Conservation (phyloP, 192 early-diverging fungal species). For the Martensiomyces pterosporus region DNA sequence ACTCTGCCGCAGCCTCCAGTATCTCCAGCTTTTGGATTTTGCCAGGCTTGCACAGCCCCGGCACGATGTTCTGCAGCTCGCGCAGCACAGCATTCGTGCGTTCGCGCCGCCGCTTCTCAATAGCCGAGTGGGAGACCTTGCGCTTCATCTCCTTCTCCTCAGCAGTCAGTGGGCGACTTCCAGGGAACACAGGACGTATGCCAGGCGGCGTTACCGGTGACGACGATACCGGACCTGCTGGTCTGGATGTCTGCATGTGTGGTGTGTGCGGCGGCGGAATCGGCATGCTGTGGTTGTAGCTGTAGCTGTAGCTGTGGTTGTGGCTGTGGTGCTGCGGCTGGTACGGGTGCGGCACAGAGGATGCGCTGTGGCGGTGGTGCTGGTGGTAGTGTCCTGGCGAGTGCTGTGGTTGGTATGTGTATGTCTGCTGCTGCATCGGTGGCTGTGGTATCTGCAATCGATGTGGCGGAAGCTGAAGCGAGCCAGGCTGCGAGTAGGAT, state of each 20-base stretch:
- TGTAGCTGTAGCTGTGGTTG: too few species aligned
- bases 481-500: too few species aligned
- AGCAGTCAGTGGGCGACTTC: conserved; percentile 28
- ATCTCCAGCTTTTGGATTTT: conserved; percentile 52
- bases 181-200: not conserved
- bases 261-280: not conserved
- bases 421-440: too few species aligned
- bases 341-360: not conserved
- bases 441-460: too few species aligned
- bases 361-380: not conserved
- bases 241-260: not conserved
- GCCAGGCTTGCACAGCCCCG: conserved; percentile 46
- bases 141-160: conserved; percentile 66
- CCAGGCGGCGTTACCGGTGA: not conserved
- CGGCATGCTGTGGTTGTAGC: not conserved
- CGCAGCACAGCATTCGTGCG: conserved; percentile 83
- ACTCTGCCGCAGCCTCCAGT: conserved; percentile 46
- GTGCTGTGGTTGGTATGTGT: too few species aligned
- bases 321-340: too few species aligned
- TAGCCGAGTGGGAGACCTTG: conserved; percentile 83
- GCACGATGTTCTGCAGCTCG: conserved; percentile 73
- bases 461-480: too few species aligned
- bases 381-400: not conserved
- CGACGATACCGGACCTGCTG: too few species aligned
- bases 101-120: conserved; percentile 83